Evolutionary conservation across 2,329 filamentous ascomycete species (phyloP).

Genomic region (Didymella pinodella): DNA sequence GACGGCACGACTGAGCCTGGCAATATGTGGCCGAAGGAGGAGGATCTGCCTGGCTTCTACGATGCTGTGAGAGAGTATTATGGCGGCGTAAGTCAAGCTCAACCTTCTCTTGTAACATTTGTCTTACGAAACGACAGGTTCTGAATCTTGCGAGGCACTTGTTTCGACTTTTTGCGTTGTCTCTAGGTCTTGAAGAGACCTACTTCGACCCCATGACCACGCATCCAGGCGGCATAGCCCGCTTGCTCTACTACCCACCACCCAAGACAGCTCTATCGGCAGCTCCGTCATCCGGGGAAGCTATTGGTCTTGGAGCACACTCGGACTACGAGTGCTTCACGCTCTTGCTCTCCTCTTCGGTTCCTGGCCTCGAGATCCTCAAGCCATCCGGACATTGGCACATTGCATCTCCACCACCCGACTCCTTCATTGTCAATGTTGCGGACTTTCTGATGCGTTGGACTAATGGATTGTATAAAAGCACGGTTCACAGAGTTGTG

Average conservation of each 20-base stretch:
- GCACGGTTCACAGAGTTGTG: constrained; percentile 59
- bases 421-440: constrained; percentile 61
- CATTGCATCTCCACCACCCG: constrained; percentile 49
- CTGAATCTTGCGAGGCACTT: constrained; percentile 52
- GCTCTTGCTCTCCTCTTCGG: constrained; percentile 40
- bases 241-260: constrained; percentile 52
- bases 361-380: constrained; percentile 47
- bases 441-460: constrained; percentile 61
- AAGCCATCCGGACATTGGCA: constrained; percentile 44
- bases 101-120: background rate
- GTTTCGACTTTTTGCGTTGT: constrained; percentile 53
- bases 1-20: constrained; percentile 49
- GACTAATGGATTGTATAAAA: constrained; percentile 60
- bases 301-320: constrained; percentile 52
- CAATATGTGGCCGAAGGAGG: constrained; percentile 53
- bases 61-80: constrained; percentile 51
- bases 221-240: constrained; percentile 52
- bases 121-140: constrained; percentile 27
- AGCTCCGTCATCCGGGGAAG: constrained; percentile 24
- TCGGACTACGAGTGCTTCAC: constrained; percentile 49
- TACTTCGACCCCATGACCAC: constrained; percentile 54
- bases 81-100: constrained; percentile 33
- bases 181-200: constrained; percentile 48
- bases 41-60: constrained; percentile 52
- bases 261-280: constrained; percentile 30